Evolutionary conservation across 176 grass and related monocot species (phyloP).

Genomic region (Carex parvula): DNA sequence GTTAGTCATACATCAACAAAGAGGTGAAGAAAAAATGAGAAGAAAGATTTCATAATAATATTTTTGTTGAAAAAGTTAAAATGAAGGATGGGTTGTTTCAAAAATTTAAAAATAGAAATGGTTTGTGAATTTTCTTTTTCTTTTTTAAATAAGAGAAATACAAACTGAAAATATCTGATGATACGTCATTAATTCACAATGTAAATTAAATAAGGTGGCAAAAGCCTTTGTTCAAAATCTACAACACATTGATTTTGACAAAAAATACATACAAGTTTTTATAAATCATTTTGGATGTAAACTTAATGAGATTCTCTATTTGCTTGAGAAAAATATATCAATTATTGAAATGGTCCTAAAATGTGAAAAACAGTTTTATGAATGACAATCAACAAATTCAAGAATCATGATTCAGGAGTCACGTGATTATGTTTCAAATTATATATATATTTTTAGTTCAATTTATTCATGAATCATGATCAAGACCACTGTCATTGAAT

Average conservation of each 20-base stretch:
- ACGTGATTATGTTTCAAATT: neutral
- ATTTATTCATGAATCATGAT: neutral
- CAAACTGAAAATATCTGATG: neutral
- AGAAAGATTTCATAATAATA: neutral
- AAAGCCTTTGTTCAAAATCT: too few relatives aligned
- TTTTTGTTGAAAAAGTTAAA: neutral
- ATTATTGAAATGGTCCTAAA: too few relatives aligned
- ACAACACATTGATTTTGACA: too few relatives aligned
- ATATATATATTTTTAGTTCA: neutral
- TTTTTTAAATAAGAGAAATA: neutral
- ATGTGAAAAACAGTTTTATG: neutral
- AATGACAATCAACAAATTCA: neutral
- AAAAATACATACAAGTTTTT: too few relatives aligned
- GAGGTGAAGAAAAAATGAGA: neutral
- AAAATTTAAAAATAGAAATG: neutral
- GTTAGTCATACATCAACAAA: neutral
- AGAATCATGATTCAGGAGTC: neutral
- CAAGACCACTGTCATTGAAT: neutral
- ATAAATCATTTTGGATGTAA: neutral
- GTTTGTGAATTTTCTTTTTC: neutral
- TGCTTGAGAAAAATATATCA: neutral
- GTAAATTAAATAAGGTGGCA: neutral
- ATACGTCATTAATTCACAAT: neutral
- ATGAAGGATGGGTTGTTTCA: neutral
- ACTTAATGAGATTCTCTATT: neutral